Base-by-base conservation (phyloP, 1,284 basidiomycete genomes). In the Austroboletus niveus region DNA sequence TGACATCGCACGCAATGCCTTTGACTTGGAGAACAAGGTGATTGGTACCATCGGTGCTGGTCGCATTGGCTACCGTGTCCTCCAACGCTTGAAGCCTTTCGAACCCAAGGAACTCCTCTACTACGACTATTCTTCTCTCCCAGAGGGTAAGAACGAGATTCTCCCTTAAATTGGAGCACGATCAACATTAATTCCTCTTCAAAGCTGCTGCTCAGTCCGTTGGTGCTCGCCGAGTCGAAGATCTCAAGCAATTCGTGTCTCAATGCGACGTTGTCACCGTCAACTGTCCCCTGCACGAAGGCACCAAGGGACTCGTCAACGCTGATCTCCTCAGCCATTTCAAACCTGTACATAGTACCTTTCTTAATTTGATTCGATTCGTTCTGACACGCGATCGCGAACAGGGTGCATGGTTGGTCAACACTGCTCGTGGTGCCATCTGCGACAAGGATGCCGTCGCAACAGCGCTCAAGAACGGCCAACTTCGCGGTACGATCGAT, bases 301-400 rank as follows among this genome's bases (percentile, higher is more conserved):
- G 86, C 38, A 96, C 94, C 35, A 75, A 76, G 42, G 89, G 87
- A 24, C 81, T 94, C 32, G 77, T 94, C 64, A 91, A 94, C 76
- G 80, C 81, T 40, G 90, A 94, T 36, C 83, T 92, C 47, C 77
- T 98, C 61, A 81, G 81, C 66, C 87, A 91, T 75, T 91, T 97
- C 83, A 97, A 98, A 82, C 92, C 90, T n/a, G 92, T 95, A 92
- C 92, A 36, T 92, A 95, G 72, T 89, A 94, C n/a, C 17, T n/a
- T 15, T 9, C 11, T 10, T 38, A 4, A 38, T n/a, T 17, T 20
- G 36, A 17, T 17, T 38, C 3, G 1, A 35, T 35, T 35, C 34
- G 6, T 35, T 35, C 36, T 38, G 36, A 38, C 36, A n/a, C n/a
- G n/a, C n/a, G 36, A 27, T 17, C n/a, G 36, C 8, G 36, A 15